A percentile compares a stretch with the other conserved stretches of the same genome.
Conservation (phyloP, 345 rosid species). For the Boechera divaricarpa region DNA sequence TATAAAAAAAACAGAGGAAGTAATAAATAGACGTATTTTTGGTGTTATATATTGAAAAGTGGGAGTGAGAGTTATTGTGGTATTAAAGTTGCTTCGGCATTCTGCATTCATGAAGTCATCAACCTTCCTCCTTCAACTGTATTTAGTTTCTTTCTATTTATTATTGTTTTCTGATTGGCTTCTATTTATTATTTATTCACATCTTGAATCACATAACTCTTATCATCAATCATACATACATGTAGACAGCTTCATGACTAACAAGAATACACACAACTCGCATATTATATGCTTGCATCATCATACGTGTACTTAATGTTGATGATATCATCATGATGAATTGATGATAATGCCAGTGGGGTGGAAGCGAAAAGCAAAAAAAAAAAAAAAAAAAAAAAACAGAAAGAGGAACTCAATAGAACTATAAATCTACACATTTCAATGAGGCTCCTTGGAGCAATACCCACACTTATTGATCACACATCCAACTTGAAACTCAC, state of each 20-base stretch:
- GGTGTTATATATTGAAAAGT: constrained; percentile 32
- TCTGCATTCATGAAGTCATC: constrained; percentile 49
- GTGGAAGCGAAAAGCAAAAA: background rate
- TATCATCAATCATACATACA: constrained; percentile 16
- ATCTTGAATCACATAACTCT: constrained; percentile 20
- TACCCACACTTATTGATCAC: constrained; percentile 31
- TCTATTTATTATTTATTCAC: constrained; percentile 28
- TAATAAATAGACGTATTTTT: background rate
- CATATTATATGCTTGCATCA: constrained; percentile 23
- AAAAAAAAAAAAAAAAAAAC: background rate
- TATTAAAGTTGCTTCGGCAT: constrained; percentile 47
- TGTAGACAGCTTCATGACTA: constrained; percentile 29
- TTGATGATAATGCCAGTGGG: background rate
- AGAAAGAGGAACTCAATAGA: constrained; percentile 9
- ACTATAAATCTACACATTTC: constrained; percentile 38
- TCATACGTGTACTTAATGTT: constrained; percentile 1
- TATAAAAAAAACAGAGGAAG: background rate
- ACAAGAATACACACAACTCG: constrained; percentile 23
- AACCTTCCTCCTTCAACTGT: constrained; percentile 51
- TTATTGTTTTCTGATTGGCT: background rate
- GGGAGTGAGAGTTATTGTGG: constrained; percentile 44
- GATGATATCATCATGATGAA: constrained; percentile 27
- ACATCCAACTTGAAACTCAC: constrained; percentile 39
- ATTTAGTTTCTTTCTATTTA: constrained; percentile 42
- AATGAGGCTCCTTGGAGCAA: constrained; percentile 37